These are phyloP conservation scores for Malus hybrid DNA, from an alignment of 331 rosid species.

Conservation along the genomic window DNA sequence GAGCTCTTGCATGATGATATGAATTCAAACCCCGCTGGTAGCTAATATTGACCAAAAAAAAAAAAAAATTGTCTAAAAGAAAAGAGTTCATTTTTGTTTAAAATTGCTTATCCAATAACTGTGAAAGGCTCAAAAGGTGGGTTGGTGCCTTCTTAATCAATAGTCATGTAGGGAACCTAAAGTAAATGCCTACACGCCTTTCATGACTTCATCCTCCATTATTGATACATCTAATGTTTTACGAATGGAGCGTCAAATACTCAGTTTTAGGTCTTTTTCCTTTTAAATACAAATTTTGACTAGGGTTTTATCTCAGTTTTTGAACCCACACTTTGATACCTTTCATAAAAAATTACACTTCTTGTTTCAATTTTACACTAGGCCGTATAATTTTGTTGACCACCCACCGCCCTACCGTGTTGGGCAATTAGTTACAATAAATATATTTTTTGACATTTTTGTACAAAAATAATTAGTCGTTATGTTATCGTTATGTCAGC, in stretches of 20 bases:
- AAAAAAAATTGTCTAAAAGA: not conserved
- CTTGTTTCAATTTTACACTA: not conserved
- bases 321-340: not conserved
- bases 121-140: not conserved
- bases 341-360: too few species aligned
- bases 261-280: not conserved
- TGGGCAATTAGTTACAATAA: too few species aligned
- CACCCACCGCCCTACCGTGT: not conserved
- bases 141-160: not conserved
- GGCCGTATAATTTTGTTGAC: not conserved
- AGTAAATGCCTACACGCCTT: not conserved
- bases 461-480: too few species aligned
- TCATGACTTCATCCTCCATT: not conserved
- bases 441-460: too few species aligned
- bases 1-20: rapidly evolving
- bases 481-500: too few species aligned
- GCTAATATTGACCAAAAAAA: too few species aligned
- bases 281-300: not conserved
- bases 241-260: not conserved
- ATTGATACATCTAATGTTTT: not conserved
- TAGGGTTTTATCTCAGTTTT: not conserved
- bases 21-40: rapidly evolving
- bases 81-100: not conserved
- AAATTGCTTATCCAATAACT: not conserved
- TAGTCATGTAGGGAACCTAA: not conserved